Percentiles rank a stretch among this genome's conserved stretches.
These are phyloP conservation scores for Ilex paraguariensis DNA, from an alignment of 305 asterid species.

Conservation along the genomic window DNA sequence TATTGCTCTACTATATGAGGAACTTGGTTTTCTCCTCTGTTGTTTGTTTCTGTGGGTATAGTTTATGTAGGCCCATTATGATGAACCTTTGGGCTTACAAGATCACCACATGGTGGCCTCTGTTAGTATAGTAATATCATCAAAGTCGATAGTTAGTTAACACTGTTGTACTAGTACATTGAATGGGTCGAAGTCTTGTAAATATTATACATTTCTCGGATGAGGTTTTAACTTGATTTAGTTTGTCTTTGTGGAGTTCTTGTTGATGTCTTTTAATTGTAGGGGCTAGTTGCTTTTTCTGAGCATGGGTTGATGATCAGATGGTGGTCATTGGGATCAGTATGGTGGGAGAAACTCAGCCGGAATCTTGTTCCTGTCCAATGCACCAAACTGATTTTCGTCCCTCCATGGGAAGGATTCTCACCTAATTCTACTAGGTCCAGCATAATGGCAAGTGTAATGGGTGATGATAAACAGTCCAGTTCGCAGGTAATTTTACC, in stretches of 20 bases:
- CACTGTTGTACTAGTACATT: too few relatives aligned
- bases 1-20: too few relatives aligned
- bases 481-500: conserved; percentile 51
- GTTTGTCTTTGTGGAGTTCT: conserved; percentile 5
- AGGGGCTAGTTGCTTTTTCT: conserved; percentile 95
- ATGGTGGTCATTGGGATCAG: conserved; percentile 97
- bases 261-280: conserved; percentile 17
- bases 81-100: too few relatives aligned
- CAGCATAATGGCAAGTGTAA: conserved; percentile 69
- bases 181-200: too few relatives aligned
- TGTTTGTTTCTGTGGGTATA: too few relatives aligned
- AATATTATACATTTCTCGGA: not conserved
- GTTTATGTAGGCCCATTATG: too few relatives aligned
- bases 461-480: conserved; percentile 41
- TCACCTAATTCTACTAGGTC: conserved; percentile 80
- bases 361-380: conserved; percentile 80
- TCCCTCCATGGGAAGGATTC: conserved; percentile 97
- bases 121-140: too few relatives aligned
- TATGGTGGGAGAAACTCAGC: conserved; percentile 98
- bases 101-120: too few relatives aligned
- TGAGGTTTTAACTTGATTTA: not conserved
- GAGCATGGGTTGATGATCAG: conserved; percentile 90
- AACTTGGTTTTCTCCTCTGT: too few relatives aligned
- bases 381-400: conserved; percentile 87
- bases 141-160: too few relatives aligned